phyloP scores from a whole-genome alignment of 2,329 filamentous ascomycete genomes.

The Alternaria solani region DNA sequence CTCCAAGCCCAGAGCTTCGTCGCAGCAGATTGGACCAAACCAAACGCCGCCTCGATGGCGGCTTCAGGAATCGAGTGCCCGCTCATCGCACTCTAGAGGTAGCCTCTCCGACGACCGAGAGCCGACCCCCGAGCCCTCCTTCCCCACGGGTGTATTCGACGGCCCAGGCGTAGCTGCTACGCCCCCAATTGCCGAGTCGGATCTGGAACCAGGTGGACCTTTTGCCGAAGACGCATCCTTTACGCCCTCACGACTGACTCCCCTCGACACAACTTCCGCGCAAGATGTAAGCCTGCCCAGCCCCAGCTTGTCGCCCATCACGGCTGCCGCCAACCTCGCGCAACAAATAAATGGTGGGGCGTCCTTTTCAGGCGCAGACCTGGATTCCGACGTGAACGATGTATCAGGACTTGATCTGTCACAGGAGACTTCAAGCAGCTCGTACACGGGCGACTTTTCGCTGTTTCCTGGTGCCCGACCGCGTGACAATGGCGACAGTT shows the following conservation, averaged over 20 bases:
- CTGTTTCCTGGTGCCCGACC: constrained; percentile 23
- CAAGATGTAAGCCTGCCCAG: constrained; percentile 94
- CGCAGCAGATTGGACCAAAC: constrained; percentile 26
- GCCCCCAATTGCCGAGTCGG: constrained; percentile 77
- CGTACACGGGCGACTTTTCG: constrained; percentile 22
- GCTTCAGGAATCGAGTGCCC: constrained; percentile 36
- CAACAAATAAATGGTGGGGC: constrained; percentile 46
- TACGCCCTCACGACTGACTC: constrained; percentile 51
- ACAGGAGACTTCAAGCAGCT: constrained; percentile 25
- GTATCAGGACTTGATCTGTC: constrained; percentile 50
- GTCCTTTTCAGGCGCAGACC: constrained; percentile 33
- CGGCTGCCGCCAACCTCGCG: constrained; percentile 73
- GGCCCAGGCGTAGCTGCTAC: constrained; percentile 70
- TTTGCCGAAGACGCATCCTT: constrained; percentile 39
- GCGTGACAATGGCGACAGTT: constrained; percentile 30
- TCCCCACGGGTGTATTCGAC: constrained; percentile 40
- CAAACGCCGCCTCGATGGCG: constrained; percentile 32
- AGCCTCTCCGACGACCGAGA: constrained; percentile 22
- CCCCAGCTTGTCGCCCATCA: constrained; percentile 88
- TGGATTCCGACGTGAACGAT: constrained; percentile 47
- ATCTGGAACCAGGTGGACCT: constrained; percentile 67
- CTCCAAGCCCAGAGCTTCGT: constrained; percentile 28
- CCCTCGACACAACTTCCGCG: constrained; percentile 73
- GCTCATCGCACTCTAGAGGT: constrained; percentile 29
- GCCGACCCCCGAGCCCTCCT: constrained; percentile 30